A percentile compares a stretch with the other conserved stretches of the same genome.
These are phyloP conservation scores for Nidula microcarpa DNA, from an alignment of 768 basidiomycete species.

Conservation along the genomic window DNA sequence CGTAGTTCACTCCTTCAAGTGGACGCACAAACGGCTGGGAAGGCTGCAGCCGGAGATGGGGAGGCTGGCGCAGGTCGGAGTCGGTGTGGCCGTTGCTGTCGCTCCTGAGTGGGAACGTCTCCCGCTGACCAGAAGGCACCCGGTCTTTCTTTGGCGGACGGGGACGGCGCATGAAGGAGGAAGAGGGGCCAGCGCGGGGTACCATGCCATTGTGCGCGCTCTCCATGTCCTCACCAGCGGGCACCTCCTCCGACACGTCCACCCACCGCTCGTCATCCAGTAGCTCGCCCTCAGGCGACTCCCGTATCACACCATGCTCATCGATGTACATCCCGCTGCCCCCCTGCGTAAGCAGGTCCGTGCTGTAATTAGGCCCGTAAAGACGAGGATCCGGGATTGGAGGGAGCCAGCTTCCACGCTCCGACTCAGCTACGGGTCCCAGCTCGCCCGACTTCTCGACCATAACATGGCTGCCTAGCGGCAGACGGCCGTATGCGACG, in stretches of 20 bases:
- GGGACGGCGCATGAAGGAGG: slow-evolving; percentile 24
- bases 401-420: slow-evolving; percentile 28
- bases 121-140: slow-evolving; percentile 38
- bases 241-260: slow-evolving; percentile 46
- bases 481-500: slow-evolving; percentile 51
- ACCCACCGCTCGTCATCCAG: slow-evolving; percentile 49
- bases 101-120: slow-evolving; percentile 61
- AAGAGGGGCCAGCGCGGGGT: slow-evolving; percentile 24
- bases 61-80: slow-evolving; percentile 44
- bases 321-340: slow-evolving; percentile 19
- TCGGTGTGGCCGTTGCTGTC: slow-evolving; percentile 21
- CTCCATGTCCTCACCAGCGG: slow-evolving; percentile 27
- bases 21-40: slow-evolving; percentile 73
- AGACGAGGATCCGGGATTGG: slow-evolving; percentile 50
- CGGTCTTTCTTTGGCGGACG: slow-evolving; percentile 24
- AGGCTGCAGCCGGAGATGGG: slow-evolving; percentile 68
- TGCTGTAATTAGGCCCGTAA: slow-evolving; percentile 53
- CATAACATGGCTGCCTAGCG: slow-evolving; percentile 55
- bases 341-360: slow-evolving; percentile 23
- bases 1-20: slow-evolving; percentile 66
- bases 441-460: slow-evolving; percentile 50
- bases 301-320: slow-evolving; percentile 27
- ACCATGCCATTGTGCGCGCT: slow-evolving; percentile 34
- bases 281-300: slow-evolving; percentile 15
- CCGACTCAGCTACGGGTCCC: slow-evolving; percentile 26